Conservation (phyloP, 2,329 filamentous ascomycete species). For the Trichophaea hybrida region DNA sequence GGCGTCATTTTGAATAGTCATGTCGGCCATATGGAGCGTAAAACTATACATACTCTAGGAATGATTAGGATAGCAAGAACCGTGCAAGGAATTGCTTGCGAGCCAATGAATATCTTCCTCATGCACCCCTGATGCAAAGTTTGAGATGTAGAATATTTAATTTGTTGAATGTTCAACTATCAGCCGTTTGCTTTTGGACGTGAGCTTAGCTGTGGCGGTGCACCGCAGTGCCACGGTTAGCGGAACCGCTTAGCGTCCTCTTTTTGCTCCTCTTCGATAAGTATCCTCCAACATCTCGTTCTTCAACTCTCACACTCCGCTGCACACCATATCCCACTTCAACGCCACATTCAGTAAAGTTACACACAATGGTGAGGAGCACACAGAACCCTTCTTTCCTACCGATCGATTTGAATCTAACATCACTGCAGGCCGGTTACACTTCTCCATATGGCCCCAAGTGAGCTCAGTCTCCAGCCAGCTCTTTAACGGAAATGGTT, state of each 20-base stretch:
- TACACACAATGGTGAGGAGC: conserved; percentile 11
- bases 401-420: neutral
- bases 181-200: too few species aligned
- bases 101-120: too few species aligned
- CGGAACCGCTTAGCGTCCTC: neutral
- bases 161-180: too few species aligned
- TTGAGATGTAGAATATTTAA: too few species aligned
- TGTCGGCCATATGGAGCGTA: too few species aligned
- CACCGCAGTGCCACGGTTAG: neutral
- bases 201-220: neutral
- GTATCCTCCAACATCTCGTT: conserved; percentile 1
- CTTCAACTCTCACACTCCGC: conserved; percentile 1
- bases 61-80: too few species aligned
- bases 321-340: neutral
- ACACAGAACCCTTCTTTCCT: neutral
- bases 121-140: too few species aligned
- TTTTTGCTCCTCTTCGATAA: neutral
- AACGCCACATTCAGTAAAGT: neutral
- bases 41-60: too few species aligned
- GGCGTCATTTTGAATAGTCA: too few species aligned
- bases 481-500: neutral
- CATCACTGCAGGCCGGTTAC: conserved; percentile 12
- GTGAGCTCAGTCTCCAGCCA: conserved; percentile 14
- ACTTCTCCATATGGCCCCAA: conserved; percentile 24
- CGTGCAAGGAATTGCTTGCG: too few species aligned